Evolutionary conservation across 176 grass and related monocot genomes (phyloP).

Genomic region (Dendrocalamus sinicus): DNA sequence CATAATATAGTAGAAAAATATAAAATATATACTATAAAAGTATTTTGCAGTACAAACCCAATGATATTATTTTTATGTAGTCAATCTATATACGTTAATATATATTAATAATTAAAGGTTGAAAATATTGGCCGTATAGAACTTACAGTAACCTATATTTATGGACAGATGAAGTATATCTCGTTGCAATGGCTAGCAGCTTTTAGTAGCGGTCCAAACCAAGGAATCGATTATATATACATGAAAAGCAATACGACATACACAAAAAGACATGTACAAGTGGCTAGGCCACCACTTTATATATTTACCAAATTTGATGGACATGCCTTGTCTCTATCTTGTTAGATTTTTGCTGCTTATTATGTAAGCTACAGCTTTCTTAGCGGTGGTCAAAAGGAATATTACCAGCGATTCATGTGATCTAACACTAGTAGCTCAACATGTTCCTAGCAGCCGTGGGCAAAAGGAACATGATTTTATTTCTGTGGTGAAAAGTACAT

Average conservation of each 20-base stretch:
- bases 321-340: slow-evolving; percentile 28
- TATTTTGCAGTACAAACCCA: no score
- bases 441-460: not conserved
- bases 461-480: slow-evolving; percentile 36
- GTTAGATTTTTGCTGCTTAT: slow-evolving; percentile 48
- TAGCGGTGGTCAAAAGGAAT: slow-evolving; percentile 34
- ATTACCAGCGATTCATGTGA: slow-evolving; percentile 23
- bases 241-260: slow-evolving; percentile 31
- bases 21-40: no score
- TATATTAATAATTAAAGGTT: no score
- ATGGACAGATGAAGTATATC: no score
- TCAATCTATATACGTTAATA: no score
- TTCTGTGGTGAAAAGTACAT: not conserved
- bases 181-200: not conserved
- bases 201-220: slow-evolving; percentile 10
- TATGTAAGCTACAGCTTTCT: slow-evolving; percentile 27
- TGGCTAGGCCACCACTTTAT: slow-evolving; percentile 29
- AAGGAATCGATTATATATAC: not conserved
- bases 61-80: no score
- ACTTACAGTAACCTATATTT: no score
- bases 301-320: slow-evolving; percentile 17
- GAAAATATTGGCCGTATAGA: no score
- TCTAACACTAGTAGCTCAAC: not conserved
- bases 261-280: slow-evolving; percentile 42
- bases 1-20: no score